These are phyloP conservation scores for Hypoxylon sp. DNA, from an alignment of 2,329 filamentous ascomycete species.

Conservation along the genomic window DNA sequence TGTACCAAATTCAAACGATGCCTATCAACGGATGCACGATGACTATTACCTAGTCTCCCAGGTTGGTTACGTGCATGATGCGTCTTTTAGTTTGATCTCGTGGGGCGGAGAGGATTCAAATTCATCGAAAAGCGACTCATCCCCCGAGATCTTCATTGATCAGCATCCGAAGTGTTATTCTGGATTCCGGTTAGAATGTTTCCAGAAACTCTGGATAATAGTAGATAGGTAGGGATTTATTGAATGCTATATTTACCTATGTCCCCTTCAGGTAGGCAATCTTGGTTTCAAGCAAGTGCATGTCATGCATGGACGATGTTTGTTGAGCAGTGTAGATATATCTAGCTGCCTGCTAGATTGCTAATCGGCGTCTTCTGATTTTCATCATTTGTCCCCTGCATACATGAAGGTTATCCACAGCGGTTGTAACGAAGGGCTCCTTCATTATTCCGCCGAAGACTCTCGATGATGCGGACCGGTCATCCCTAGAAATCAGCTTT, in stretches of 20 bases:
- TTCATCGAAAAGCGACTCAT: too few relatives aligned
- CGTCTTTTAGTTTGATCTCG: neutral
- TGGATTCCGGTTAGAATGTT: too few relatives aligned
- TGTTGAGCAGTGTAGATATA: conserved; percentile 2
- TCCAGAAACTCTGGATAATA: too few relatives aligned
- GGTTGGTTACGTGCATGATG: too few relatives aligned
- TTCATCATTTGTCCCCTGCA: conserved; percentile 11
- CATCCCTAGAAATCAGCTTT: conserved; percentile 5
- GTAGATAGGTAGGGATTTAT: too few relatives aligned
- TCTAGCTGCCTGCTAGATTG: conserved; percentile 3
- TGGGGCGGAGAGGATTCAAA: too few relatives aligned
- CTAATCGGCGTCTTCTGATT: conserved; percentile 1
- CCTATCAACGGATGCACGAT: too few relatives aligned
- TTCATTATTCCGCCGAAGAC: neutral
- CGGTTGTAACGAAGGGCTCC: conserved; percentile 4
- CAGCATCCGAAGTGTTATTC: too few relatives aligned
- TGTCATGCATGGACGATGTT: conserved; percentile 3
- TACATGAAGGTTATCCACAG: conserved; percentile 3
- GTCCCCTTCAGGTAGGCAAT: neutral
- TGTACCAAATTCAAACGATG: too few relatives aligned
- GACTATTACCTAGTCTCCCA: too few relatives aligned
- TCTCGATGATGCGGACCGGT: conserved; percentile 4
- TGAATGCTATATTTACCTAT: neutral
- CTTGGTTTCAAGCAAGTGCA: neutral
- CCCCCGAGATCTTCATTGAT: neutral